Evolutionary conservation across 164 flowering plant species (phyloP), one percentile per base, ranked within the genome.

Genomic region (Saururus chinensis): DNA sequence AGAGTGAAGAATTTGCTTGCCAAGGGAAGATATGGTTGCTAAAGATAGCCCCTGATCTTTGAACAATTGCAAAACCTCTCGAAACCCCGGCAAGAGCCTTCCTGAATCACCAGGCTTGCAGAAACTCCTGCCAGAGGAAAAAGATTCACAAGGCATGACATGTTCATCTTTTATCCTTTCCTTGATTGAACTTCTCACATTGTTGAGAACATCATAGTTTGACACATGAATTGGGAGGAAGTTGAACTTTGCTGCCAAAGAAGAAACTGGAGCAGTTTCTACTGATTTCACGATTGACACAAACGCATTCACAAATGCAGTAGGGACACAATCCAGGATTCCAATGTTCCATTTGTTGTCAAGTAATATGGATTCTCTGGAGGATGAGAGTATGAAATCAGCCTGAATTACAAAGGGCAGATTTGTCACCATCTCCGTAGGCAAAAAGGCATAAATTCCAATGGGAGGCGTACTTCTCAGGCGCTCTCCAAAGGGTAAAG

Each of bases 381-480:
- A 83, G 9, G 88, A 81, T 37, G 80, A 59, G 0, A 82, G 65
- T 37, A 80, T 42, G 53, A 84, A 84, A 71, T 68, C 66, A 4
- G 71, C 67, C 25, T 85, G 86, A 53, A 85, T 80, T 52, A 83
- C 64, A 71, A 85, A 85, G 0, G 84, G 85, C 19, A 83, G 77
- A 35, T 79, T 76, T 6, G 88, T 85, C 20, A 80, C 76, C 85
- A 82, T 82, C 67, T 80, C 92, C 0, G 88, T 83, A 5, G 88
- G 92, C 55, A 83, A 75, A 62, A 75, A 85, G 0, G 88, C 83
- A 67, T 80, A 85, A 23, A 85, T 40, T 1, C 86, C 92, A 24
- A 83, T 79, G 7, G 76, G 73, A 57, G 22, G 54, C 56, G 35
- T 67, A 26, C 85, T 83, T 63, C 78, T 67, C 16, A 82, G 79